phyloP scores from a whole-genome alignment of 768 basidiomycete genomes.

The Tricholoma terreum region DNA sequence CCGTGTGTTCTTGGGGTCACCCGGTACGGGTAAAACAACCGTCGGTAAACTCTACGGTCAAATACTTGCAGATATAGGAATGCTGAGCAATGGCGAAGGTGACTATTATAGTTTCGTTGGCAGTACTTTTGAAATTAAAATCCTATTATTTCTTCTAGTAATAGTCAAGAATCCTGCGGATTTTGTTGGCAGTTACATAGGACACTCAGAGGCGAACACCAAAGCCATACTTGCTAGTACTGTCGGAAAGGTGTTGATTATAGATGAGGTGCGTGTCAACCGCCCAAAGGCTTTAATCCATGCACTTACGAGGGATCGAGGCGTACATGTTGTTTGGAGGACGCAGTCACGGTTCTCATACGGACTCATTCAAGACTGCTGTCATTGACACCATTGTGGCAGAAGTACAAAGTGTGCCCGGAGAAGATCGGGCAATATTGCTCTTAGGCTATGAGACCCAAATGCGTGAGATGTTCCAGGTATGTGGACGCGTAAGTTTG shows the following conservation, averaged over 20 bases:
- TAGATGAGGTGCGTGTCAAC: constrained; percentile 52
- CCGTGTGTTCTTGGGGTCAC: constrained; percentile 62
- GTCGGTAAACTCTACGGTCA: constrained; percentile 67
- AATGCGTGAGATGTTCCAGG: constrained; percentile 77
- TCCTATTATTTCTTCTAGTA: constrained; percentile 42
- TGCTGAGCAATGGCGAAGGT: constrained; percentile 78
- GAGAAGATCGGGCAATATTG: constrained; percentile 68
- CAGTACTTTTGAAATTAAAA: no score
- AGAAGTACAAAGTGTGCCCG: constrained; percentile 65
- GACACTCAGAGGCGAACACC: constrained; percentile 62
- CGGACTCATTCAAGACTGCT: constrained; percentile 57
- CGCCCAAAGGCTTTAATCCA: background rate
- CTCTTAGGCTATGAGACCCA: constrained; percentile 62
- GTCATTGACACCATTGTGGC: constrained; percentile 77
- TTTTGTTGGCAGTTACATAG: constrained; percentile 56
- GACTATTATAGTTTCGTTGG: background rate
- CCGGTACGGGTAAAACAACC: constrained; percentile 71
- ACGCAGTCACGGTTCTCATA: constrained; percentile 23
- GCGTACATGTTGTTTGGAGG: constrained; percentile 68
- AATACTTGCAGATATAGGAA: constrained; percentile 54
- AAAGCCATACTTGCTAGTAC: constrained; percentile 58
- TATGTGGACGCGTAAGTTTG: constrained; percentile 7
- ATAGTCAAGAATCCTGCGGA: constrained; percentile 67
- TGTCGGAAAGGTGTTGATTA: constrained; percentile 65
- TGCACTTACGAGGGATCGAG: constrained; percentile 28